Conservation (phyloP, 345 rosid genomes). For the Cochlearia excelsa region DNA sequence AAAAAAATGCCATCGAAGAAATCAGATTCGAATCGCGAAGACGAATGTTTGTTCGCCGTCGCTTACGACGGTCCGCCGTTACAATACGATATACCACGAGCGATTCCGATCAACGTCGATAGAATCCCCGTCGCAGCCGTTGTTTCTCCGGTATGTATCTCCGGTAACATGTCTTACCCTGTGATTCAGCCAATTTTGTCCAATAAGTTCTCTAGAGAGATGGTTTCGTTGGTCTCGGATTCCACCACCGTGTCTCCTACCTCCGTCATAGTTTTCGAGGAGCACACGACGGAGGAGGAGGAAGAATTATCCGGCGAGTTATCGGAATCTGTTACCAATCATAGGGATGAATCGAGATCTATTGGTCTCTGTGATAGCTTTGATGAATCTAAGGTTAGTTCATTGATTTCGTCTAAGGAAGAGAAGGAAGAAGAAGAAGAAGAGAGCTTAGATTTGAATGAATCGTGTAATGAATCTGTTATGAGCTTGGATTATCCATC, state of each 20-base stretch:
- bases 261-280: slow-evolving; percentile 53
- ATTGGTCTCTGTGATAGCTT: slow-evolving; percentile 58
- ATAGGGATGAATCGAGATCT: slow-evolving; percentile 38
- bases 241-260: slow-evolving; percentile 67
- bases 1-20: slow-evolving; percentile 36
- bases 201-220: slow-evolving; percentile 47
- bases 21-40: slow-evolving; percentile 36
- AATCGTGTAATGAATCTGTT: slow-evolving; percentile 58
- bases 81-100: slow-evolving; percentile 74
- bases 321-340: slow-evolving; percentile 37
- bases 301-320: slow-evolving; percentile 51
- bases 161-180: slow-evolving; percentile 60
- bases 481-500: slow-evolving; percentile 89
- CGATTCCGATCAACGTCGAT: slow-evolving; percentile 80
- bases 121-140: slow-evolving; percentile 95
- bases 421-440: slow-evolving; percentile 33
- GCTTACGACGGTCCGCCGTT: slow-evolving; percentile 92
- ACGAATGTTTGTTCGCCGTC: slow-evolving; percentile 68
- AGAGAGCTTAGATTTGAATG: slow-evolving; percentile 49
- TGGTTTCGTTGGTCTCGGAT: slow-evolving; percentile 42
- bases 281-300: slow-evolving; percentile 40
- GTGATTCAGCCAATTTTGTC: slow-evolving; percentile 75
- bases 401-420: slow-evolving; percentile 28
- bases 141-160: slow-evolving; percentile 61
- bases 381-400: slow-evolving; percentile 55